Evolutionary conservation across 75 land plant genomes (phyloP).

Genomic region (Picea sitchensis): DNA sequence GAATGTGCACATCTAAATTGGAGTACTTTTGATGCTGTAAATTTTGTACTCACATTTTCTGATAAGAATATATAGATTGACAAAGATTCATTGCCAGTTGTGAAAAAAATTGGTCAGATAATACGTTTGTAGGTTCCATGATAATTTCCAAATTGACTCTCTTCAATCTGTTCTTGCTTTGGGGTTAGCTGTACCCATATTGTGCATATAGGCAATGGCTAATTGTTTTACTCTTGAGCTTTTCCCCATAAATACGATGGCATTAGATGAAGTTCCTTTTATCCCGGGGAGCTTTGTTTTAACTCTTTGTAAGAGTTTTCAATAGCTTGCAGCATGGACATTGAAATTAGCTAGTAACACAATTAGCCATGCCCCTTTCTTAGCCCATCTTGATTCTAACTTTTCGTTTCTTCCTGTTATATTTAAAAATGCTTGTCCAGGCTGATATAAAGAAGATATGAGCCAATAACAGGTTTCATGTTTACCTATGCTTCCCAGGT

Average conservation of each 20-base stretch:
- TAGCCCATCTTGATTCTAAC: neutral
- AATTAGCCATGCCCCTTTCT: neutral
- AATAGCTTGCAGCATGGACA: neutral
- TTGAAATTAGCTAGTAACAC: neutral
- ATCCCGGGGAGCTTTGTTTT: neutral
- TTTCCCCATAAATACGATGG: neutral
- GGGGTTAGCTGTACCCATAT: neutral
- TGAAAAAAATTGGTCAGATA: too few relatives aligned
- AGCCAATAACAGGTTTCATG: neutral
- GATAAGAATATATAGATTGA: too few relatives aligned
- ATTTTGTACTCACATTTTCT: neutral
- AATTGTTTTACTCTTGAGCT: neutral
- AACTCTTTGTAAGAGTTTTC: neutral
- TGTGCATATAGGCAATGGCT: neutral
- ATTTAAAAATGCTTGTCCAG: neutral
- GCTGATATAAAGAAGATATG: neutral
- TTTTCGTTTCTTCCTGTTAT: neutral
- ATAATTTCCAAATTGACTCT: too few relatives aligned
- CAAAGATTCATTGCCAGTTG: too few relatives aligned
- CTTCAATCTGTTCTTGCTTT: neutral
- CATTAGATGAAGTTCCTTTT: neutral
- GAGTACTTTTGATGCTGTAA: neutral
- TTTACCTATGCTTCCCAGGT: conserved; percentile 39
- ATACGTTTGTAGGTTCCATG: too few relatives aligned
- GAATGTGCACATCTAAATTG: too few relatives aligned